Evolutionary conservation across 768 basidiomycete genomes (phyloP).

Genomic region (Daedaleopsis nitida): DNA sequence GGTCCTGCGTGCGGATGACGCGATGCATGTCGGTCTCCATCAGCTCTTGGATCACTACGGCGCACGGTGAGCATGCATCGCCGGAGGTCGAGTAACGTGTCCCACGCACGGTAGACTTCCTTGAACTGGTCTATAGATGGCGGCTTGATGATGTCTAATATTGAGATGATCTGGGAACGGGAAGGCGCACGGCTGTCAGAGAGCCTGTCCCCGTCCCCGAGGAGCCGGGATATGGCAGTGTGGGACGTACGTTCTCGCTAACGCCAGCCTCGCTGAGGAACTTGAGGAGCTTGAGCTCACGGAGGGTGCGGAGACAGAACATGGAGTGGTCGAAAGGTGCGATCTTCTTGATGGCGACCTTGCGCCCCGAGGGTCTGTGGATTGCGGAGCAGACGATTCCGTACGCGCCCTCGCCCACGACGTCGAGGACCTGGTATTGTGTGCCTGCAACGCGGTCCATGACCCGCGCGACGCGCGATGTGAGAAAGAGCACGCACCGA

Average conservation of each 20-base stretch:
- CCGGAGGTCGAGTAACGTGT: conserved; percentile 1
- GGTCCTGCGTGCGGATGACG: conserved; percentile 92
- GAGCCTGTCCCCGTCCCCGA: background rate
- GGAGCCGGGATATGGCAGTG: background rate
- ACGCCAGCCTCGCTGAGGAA: conserved; percentile 87
- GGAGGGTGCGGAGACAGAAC: conserved; percentile 74
- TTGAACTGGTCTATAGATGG: conserved; percentile 80
- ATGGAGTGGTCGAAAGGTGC: conserved; percentile 93
- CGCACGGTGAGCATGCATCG: background rate
- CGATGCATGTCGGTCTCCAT: conserved; percentile 98
- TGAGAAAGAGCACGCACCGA: conserved; percentile 48
- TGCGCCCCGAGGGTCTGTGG: conserved; percentile 74
- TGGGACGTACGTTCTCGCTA: conserved; percentile 70
- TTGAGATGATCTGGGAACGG: conserved; percentile 75
- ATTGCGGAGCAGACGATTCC: conserved; percentile 90
- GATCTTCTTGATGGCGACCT: conserved; percentile 96
- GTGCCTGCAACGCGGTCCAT: conserved; percentile 28
- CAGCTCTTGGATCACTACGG: conserved; percentile 82
- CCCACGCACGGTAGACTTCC: conserved; percentile 72
- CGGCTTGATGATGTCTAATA: conserved; percentile 87
- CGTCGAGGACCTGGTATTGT: conserved; percentile 73
- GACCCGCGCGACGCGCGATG: background rate
- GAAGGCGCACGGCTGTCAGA: background rate
- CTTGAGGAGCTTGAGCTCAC: conserved; percentile 68
- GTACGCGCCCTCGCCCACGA: conserved; percentile 94